Evolutionary conservation across 2,329 filamentous ascomycete genomes (phyloP).

Genomic region (Clarireedia hainanense): DNA sequence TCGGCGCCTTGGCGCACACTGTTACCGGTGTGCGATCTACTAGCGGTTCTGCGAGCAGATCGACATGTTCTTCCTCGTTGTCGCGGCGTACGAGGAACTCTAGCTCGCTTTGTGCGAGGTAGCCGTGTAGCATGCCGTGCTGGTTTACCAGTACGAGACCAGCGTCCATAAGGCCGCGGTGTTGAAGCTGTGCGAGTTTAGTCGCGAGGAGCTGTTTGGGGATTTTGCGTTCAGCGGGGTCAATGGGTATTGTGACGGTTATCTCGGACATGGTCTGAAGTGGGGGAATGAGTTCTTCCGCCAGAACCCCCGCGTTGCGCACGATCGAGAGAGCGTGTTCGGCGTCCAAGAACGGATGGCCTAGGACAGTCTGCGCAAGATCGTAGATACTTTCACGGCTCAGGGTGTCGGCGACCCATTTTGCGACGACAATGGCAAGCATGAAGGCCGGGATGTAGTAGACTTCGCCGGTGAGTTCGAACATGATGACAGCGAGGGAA

Average conservation of each 20-base stretch:
- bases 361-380: constrained; percentile 49
- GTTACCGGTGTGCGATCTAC: constrained; percentile 46
- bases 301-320: constrained; percentile 31
- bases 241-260: constrained; percentile 37
- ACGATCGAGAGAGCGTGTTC: constrained; percentile 40
- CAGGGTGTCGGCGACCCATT: constrained; percentile 50
- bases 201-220: constrained; percentile 32
- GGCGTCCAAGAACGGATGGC: constrained; percentile 49
- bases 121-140: constrained; percentile 42
- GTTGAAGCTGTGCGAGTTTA: constrained; percentile 40
- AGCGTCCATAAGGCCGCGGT: constrained; percentile 47
- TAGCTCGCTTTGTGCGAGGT: constrained; percentile 46
- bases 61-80: constrained; percentile 24
- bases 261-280: constrained; percentile 48
- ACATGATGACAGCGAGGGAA: constrained; percentile 52
- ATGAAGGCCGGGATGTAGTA: constrained; percentile 50
- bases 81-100: constrained; percentile 37
- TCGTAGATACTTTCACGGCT: constrained; percentile 49
- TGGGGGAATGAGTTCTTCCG: constrained; percentile 44
- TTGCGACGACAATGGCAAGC: constrained; percentile 51
- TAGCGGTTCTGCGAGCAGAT: constrained; percentile 33
- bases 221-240: constrained; percentile 34
- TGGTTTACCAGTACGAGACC: constrained; percentile 47
- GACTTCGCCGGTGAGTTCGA: constrained; percentile 51
- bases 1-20: constrained; percentile 42